These are phyloP conservation scores for Ophiostoma sp. DNA, from an alignment of 2,329 filamentous ascomycete genomes.

Conservation along the genomic window DNA sequence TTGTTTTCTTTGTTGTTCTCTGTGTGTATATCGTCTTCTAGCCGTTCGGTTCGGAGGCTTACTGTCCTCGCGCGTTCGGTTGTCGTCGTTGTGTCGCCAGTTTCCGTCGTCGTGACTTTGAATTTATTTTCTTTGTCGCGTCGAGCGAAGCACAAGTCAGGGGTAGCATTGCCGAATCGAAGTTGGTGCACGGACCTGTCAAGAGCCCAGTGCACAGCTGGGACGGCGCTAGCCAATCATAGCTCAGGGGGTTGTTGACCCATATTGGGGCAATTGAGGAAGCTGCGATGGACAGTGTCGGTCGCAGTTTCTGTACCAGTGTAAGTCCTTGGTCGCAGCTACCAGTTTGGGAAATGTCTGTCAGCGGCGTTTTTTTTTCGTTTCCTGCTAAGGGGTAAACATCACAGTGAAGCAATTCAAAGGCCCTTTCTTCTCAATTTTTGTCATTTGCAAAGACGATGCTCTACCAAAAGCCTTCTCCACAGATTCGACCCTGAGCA, in stretches of 20 bases:
- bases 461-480: background rate
- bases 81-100: background rate
- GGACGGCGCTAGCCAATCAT: slow-evolving; percentile 6
- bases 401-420: background rate
- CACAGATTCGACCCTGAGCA: background rate
- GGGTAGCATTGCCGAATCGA: slow-evolving; percentile 21
- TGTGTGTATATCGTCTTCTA: background rate
- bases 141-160: slow-evolving; percentile 18
- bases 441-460: background rate
- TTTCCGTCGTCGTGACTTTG: background rate
- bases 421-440: background rate
- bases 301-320: slow-evolving; percentile 1
- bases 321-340: slow-evolving; percentile 8
- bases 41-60: background rate
- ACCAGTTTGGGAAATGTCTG: background rate
- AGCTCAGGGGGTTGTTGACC: background rate
- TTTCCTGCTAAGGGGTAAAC: background rate
- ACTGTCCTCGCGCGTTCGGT: background rate
- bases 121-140: background rate
- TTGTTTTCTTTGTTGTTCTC: background rate
- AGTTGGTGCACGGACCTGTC: slow-evolving; percentile 21
- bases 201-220: background rate
- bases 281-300: background rate
- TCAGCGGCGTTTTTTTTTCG: background rate
- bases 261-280: background rate